A percentile compares a stretch with the other conserved stretches of the same genome.
Conservation (phyloP, 1,284 basidiomycete genomes). For the Tausonia pullulans region DNA sequence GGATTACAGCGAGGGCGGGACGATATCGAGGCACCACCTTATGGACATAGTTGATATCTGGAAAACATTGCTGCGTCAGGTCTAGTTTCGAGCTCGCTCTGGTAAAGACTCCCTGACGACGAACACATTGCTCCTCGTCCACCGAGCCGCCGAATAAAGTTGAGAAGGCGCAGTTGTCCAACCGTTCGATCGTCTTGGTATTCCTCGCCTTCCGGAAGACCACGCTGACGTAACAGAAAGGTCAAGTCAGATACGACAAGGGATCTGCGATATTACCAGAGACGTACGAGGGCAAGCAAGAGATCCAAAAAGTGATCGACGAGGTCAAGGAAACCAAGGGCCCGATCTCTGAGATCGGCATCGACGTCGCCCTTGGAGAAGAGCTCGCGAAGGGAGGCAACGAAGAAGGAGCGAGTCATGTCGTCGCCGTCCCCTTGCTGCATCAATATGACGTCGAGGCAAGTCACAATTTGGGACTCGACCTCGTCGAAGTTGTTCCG, state of each 20-base stretch:
- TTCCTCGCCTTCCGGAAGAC: constrained; percentile 84
- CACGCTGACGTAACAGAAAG: constrained; percentile 37
- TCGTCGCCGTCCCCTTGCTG: constrained; percentile 81
- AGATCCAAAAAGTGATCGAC: constrained; percentile 90
- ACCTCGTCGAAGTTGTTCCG: constrained; percentile 72
- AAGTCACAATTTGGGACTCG: constrained; percentile 88
- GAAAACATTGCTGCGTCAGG: constrained; percentile 34
- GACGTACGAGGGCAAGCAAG: constrained; percentile 55
- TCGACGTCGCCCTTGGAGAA: constrained; percentile 66
- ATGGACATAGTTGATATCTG: constrained; percentile 79
- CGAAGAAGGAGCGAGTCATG: constrained; percentile 83
- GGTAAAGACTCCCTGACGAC: neutral
- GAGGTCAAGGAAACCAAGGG: constrained; percentile 73
- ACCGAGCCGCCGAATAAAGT: constrained; percentile 75
- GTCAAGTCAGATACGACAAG: no score
- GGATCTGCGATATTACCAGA: no score
- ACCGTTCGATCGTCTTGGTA: constrained; percentile 89
- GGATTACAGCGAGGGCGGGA: neutral
- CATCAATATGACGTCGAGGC: constrained; percentile 68
- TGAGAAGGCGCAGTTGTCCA: constrained; percentile 82
- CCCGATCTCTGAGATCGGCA: constrained; percentile 60
- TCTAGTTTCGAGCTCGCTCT: no score
- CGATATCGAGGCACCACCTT: neutral
- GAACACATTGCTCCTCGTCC: constrained; percentile 47
- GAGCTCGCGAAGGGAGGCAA: constrained; percentile 81